Conservation (phyloP, 2,329 filamentous ascomycete species). For the Phaeosphaeriaceae sp. region DNA sequence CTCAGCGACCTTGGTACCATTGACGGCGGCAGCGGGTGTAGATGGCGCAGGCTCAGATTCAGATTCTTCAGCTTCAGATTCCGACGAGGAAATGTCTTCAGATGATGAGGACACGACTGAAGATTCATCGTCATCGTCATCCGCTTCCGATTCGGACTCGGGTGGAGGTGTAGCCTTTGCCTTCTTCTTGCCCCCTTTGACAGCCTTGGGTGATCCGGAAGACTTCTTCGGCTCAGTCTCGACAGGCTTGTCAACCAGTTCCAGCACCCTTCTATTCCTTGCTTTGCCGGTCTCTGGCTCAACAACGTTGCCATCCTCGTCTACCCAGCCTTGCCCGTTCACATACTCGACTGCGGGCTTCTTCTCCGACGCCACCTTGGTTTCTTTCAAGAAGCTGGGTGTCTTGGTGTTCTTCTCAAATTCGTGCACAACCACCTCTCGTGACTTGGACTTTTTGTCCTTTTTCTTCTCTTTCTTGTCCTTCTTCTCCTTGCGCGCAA, state of each 20-base stretch:
- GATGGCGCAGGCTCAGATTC: conserved; percentile 21
- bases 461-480: conserved; percentile 56
- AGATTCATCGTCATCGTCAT: conserved; percentile 39
- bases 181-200: conserved; percentile 28
- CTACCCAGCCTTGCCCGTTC: conserved; percentile 88
- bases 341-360: conserved; percentile 71
- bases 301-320: conserved; percentile 77
- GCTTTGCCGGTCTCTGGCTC: conserved; percentile 60
- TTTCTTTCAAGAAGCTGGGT: conserved; percentile 77
- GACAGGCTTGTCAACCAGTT: conserved; percentile 38
- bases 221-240: conserved; percentile 28
- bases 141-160: conserved; percentile 30
- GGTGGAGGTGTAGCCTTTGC: conserved; percentile 32
- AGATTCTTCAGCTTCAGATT: conserved; percentile 20
- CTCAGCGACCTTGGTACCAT: conserved; percentile 10
- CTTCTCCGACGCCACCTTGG: conserved; percentile 51
- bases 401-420: conserved; percentile 86
- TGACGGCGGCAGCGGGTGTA: conserved; percentile 16
- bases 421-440: conserved; percentile 80
- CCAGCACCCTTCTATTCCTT: conserved; percentile 39
- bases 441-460: conserved; percentile 59
- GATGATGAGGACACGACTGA: conserved; percentile 48
- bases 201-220: conserved; percentile 19
- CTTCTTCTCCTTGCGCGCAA: conserved; percentile 51
- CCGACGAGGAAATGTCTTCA: conserved; percentile 29